Conservation (phyloP, 305 asterid species). For the Ilex paraguariensis region DNA sequence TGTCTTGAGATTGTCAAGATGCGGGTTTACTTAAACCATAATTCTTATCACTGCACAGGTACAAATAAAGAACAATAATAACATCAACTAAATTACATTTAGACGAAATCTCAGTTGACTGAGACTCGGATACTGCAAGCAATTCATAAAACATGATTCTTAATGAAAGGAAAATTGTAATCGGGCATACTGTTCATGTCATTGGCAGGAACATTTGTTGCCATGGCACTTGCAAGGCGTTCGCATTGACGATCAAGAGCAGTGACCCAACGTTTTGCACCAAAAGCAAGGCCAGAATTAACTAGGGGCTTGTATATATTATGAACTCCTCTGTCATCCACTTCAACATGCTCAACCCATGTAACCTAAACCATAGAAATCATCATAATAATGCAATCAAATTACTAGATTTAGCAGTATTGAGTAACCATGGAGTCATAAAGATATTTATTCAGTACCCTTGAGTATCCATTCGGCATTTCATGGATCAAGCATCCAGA, state of each 20-base stretch:
- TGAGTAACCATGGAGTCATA: no score
- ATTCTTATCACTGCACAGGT: no score
- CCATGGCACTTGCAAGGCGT: conserved; percentile 12
- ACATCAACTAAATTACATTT: no score
- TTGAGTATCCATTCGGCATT: conserved; percentile 19
- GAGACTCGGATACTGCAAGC: no score
- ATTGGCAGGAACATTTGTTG: background rate
- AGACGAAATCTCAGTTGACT: no score
- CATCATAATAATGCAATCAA: no score
- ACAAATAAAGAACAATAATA: no score
- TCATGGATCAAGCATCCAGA: conserved; percentile 28
- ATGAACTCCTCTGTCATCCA: conserved; percentile 7
- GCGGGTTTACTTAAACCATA: no score
- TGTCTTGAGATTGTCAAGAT: no score
- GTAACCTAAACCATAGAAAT: conserved; percentile 6
- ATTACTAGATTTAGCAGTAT: no score
- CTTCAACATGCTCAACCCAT: conserved; percentile 25
- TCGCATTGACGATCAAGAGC: conserved; percentile 19
- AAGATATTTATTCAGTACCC: conserved; percentile 8
- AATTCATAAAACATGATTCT: no score
- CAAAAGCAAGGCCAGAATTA: conserved; percentile 16
- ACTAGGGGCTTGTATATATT: conserved; percentile 13
- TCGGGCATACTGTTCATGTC: background rate
- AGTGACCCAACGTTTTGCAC: conserved; percentile 20
- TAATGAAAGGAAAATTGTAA: background rate